phyloP scores from a whole-genome alignment of 257 asterid genomes.

The Solanum corneliomulleri region DNA sequence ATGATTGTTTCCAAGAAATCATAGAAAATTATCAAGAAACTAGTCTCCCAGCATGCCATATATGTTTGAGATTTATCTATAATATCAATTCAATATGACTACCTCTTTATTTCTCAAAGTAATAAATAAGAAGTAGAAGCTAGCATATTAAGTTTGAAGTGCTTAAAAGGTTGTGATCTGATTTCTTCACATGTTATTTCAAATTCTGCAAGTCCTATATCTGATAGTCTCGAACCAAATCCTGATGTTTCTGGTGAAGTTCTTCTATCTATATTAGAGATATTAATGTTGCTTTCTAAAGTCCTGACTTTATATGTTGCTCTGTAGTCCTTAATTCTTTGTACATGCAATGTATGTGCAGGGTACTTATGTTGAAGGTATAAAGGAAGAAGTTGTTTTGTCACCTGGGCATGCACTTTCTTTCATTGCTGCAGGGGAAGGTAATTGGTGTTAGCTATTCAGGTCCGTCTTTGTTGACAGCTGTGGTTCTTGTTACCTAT shows the following conservation, averaged over 20 bases:
- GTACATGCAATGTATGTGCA: slow-evolving; percentile 15
- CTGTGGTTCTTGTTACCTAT: not conserved
- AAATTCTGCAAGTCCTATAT: not conserved
- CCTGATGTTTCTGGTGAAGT: not conserved
- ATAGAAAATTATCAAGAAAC: not conserved
- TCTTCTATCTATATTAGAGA: not conserved
- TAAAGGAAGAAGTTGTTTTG: slow-evolving; percentile 95
- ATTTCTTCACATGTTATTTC: not conserved
- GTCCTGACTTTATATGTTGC: not conserved
- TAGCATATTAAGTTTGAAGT: not conserved
- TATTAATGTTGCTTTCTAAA: not conserved
- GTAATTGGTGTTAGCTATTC: slow-evolving; percentile 18
- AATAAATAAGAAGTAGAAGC: not conserved
- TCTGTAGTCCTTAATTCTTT: not conserved
- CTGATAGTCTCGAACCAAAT: not conserved
- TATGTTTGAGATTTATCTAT: not conserved
- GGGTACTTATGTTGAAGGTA: slow-evolving; percentile 99
- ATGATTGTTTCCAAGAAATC: not conserved
- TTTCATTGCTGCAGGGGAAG: slow-evolving; percentile 99
- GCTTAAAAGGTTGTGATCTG: not conserved
- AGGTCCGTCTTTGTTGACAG: not conserved
- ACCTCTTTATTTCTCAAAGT: not conserved
- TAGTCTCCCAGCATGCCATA: not conserved
- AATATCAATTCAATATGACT: not conserved
- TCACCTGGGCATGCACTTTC: slow-evolving; percentile 99